Conservation (phyloP, 495 filamentous ascomycete genomes). For the Neurospora sp. region DNA sequence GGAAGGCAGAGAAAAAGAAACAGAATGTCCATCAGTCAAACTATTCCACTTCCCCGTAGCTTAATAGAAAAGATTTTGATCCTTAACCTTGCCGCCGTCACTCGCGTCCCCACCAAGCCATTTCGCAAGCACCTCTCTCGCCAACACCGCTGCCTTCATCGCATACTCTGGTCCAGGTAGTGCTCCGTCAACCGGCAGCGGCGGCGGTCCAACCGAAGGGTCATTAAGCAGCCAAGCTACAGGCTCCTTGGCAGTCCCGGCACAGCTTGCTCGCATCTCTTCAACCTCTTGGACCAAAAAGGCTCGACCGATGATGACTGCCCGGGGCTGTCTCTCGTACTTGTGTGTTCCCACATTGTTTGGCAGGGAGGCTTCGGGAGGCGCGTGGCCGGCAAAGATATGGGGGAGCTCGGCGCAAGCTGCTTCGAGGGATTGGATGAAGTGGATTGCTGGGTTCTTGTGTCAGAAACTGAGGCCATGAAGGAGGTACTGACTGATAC, state of each 20-base stretch:
- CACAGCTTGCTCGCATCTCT: not conserved
- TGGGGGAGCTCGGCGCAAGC: not conserved
- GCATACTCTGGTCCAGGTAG: not conserved
- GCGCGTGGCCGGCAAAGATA: not conserved
- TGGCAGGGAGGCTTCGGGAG: not conserved
- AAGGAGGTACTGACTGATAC: not conserved
- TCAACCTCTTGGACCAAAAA: not conserved
- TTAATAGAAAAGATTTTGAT: not conserved
- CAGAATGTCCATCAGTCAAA: not conserved
- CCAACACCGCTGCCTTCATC: not conserved
- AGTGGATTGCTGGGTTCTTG: not conserved
- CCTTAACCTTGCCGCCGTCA: not conserved
- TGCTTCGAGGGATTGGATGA: not conserved
- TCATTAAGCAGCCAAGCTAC: not conserved
- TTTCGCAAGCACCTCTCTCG: not conserved
- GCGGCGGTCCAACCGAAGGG: not conserved
- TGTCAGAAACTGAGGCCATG: not conserved
- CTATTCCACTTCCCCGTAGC: not conserved
- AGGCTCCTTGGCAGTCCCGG: not conserved
- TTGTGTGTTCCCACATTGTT: not conserved
- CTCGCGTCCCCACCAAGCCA: not conserved
- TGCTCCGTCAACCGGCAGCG: not conserved
- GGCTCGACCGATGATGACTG: not conserved
- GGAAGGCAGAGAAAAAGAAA: not conserved
- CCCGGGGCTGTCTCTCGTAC: not conserved